Conservation (phyloP, 768 basidiomycete species). For the Mycena galericulata region DNA sequence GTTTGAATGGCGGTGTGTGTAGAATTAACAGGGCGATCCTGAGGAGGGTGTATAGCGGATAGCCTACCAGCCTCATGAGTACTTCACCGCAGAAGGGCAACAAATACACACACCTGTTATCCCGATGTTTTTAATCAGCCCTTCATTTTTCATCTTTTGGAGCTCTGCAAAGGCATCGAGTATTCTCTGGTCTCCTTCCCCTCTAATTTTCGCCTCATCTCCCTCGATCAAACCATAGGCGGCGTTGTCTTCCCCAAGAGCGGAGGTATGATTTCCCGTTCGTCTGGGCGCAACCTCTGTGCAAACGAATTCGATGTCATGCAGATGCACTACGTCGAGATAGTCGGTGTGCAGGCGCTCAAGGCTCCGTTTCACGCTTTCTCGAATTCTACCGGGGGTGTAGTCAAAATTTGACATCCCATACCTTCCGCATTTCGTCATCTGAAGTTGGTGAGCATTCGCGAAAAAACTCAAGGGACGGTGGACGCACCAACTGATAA, state of each 20-base stretch:
- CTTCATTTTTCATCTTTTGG: constrained; percentile 76
- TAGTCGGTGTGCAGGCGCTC: constrained; percentile 79
- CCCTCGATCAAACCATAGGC: constrained; percentile 76
- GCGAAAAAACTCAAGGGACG: background rate
- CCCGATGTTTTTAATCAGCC: constrained; percentile 78
- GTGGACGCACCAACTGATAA: constrained; percentile 72
- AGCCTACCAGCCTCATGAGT: constrained; percentile 59
- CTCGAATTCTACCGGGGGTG: constrained; percentile 70
- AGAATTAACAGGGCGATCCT: constrained; percentile 82
- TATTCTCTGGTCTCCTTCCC: constrained; percentile 79
- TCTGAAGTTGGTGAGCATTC: constrained; percentile 52
- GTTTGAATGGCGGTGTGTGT: constrained; percentile 72
- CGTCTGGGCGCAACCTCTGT: constrained; percentile 60
- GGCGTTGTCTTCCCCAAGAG: constrained; percentile 63
- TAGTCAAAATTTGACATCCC: constrained; percentile 81
- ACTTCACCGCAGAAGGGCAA: background rate
- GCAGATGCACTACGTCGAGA: constrained; percentile 84
- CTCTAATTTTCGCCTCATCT: constrained; percentile 67
- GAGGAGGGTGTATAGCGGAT: constrained; percentile 85
- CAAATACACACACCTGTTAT: constrained; percentile 70
- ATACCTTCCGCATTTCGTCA: constrained; percentile 90
- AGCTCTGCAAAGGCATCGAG: constrained; percentile 77
- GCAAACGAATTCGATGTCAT: constrained; percentile 86
- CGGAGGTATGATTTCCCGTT: constrained; percentile 67
- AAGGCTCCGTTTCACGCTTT: constrained; percentile 75